phyloP scores from a whole-genome alignment of 2,329 filamentous ascomycete species.

The Leptographium wingfieldii region DNA sequence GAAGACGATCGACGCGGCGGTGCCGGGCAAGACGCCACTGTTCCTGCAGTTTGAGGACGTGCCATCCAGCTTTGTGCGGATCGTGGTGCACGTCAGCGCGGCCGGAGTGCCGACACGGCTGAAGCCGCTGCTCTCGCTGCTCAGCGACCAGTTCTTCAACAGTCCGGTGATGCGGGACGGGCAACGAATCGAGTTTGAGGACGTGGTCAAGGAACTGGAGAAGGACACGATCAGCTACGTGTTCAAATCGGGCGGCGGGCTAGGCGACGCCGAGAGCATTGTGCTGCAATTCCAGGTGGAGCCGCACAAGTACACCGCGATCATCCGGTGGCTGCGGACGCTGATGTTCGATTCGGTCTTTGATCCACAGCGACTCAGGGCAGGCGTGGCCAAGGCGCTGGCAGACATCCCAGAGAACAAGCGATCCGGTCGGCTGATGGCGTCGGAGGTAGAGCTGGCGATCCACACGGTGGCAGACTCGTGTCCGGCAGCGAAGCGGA shows the following conservation, averaged over 20 bases:
- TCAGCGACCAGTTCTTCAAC: conserved; percentile 88
- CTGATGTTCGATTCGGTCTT: conserved; percentile 85
- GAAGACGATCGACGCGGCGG: conserved; percentile 58
- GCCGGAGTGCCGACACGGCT: conserved; percentile 64
- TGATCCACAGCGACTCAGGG: conserved; percentile 53
- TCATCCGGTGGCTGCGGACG: conserved; percentile 72
- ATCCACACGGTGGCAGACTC: conserved; percentile 70
- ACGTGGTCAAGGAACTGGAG: conserved; percentile 84
- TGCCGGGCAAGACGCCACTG: conserved; percentile 37
- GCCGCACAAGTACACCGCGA: conserved; percentile 69
- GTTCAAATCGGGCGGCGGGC: conserved; percentile 52
- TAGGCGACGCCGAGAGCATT: conserved; percentile 73
- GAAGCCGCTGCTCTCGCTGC: conserved; percentile 73
- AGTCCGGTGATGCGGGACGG: conserved; percentile 71
- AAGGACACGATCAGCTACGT: conserved; percentile 78
- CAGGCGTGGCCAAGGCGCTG: conserved; percentile 64
- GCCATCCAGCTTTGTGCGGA: conserved; percentile 80
- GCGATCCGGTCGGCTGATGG: conserved; percentile 64
- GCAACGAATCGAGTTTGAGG: conserved; percentile 70
- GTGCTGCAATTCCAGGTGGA: conserved; percentile 77
- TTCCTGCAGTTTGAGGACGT: conserved; percentile 98
- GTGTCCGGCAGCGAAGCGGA: conserved; percentile 62
- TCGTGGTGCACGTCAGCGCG: conserved; percentile 71
- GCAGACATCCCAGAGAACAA: conserved; percentile 89
- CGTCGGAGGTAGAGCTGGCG: conserved; percentile 56